phyloP scores from a whole-genome alignment of 441 rosid species.

The Mallotus japonicus region DNA sequence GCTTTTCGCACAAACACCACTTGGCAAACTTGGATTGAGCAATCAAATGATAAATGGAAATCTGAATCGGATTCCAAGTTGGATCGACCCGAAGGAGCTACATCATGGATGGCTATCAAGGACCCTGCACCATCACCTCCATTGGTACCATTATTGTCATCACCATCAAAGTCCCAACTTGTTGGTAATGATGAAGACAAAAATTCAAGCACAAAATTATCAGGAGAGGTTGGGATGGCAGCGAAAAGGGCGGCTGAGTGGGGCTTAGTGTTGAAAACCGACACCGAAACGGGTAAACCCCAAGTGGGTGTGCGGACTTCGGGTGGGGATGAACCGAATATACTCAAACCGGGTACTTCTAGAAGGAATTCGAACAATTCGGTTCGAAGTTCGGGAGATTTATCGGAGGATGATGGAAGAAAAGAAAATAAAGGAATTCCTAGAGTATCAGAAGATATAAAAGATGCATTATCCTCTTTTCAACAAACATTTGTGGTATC shows the following conservation, averaged over 20 bases:
- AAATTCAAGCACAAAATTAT: conserved; percentile 13
- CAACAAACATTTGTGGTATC: conserved; percentile 95
- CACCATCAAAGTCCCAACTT: conserved; percentile 19
- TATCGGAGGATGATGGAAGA: conserved; percentile 54
- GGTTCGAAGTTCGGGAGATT: conserved; percentile 69
- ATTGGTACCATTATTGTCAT: conserved; percentile 16
- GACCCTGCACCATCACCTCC: conserved; percentile 38
- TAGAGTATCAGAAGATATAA: conserved; percentile 72
- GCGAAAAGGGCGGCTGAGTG: conserved; percentile 96
- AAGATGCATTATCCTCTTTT: conserved; percentile 77
- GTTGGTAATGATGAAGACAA: conserved; percentile 8
- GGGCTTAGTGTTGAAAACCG: conserved; percentile 85
- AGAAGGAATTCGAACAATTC: conserved; percentile 63
- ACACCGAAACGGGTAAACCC: conserved; percentile 81
- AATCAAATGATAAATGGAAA: conserved; percentile 16
- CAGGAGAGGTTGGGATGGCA: conserved; percentile 52
- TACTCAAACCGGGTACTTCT: conserved; percentile 36
- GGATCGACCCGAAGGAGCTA: conserved; percentile 45
- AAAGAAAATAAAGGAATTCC: conserved; percentile 55
- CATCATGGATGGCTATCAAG: conserved; percentile 94
- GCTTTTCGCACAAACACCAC: conserved; percentile 43
- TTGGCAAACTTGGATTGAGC: conserved; percentile 27
- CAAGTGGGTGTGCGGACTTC: conserved; percentile 71
- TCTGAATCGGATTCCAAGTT: conserved; percentile 29
- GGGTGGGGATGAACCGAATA: conserved; percentile 62